Evolutionary conservation across 139 green algal genomes (phyloP).

Genomic region (Ettlia oleoabundans): DNA sequence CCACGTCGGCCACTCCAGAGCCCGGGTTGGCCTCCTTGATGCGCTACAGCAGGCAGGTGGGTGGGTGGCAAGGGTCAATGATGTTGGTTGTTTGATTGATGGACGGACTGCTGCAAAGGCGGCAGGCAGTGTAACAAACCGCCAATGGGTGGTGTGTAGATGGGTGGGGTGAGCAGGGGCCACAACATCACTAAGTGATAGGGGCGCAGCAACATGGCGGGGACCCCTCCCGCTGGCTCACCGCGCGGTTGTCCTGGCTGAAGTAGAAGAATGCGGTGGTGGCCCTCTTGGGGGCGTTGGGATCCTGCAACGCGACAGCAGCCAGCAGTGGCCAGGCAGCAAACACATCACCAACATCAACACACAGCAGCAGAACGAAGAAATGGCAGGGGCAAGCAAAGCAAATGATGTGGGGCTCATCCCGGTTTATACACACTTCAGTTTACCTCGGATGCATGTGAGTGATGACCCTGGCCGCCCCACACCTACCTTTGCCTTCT

Average conservation of each 20-base stretch:
- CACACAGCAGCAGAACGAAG: no score
- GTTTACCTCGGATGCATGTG: no score
- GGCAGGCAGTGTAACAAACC: not conserved
- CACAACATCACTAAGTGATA: not conserved
- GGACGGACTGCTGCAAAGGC: not conserved
- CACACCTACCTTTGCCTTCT: slow-evolving; percentile 46
- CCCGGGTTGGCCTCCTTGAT: slow-evolving; percentile 32
- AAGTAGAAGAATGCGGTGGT: slow-evolving; percentile 93
- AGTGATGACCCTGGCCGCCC: no score
- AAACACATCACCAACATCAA: no score
- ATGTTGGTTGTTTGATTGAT: not conserved
- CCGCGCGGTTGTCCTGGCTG: slow-evolving; percentile 68
- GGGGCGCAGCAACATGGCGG: not conserved
- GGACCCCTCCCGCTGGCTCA: slow-evolving; percentile 47
- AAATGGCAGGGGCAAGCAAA: no score
- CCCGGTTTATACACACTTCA: no score
- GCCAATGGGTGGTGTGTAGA: no score
- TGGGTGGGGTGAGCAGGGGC: no score
- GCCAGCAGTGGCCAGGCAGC: no score
- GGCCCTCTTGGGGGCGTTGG: slow-evolving; percentile 87
- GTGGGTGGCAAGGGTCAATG: no score
- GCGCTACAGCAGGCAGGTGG: not conserved
- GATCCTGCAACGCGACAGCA: no score
- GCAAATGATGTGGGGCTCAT: no score
- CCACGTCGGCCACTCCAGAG: not conserved